A percentile compares a stretch with the other conserved stretches of the same genome.
Evolutionary conservation across 2,329 filamentous ascomycete genomes (phyloP).

Genomic region (Penicillium crustosum): DNA sequence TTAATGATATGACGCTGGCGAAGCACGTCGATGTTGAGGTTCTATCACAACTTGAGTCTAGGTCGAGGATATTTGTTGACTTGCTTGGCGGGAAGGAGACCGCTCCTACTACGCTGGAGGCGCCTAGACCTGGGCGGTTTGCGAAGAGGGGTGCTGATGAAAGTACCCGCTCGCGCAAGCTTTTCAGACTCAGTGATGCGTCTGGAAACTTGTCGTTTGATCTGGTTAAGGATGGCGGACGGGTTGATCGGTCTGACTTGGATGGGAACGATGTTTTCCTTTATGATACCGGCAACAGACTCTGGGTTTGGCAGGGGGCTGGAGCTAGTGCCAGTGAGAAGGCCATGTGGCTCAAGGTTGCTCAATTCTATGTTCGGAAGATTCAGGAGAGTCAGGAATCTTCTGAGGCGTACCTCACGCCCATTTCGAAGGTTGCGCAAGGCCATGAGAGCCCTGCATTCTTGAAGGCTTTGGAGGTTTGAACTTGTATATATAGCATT

Average conservation of each 20-base stretch:
- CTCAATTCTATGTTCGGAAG: constrained; percentile 31
- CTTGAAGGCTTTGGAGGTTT: constrained; percentile 25
- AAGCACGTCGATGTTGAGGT: constrained; percentile 67
- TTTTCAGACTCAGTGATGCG: constrained; percentile 65
- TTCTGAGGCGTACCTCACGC: constrained; percentile 26
- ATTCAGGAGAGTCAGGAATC: constrained; percentile 24
- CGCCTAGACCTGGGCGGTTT: constrained; percentile 38
- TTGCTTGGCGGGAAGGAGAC: constrained; percentile 54
- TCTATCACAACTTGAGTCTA: constrained; percentile 57
- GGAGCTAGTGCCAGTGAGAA: constrained; percentile 60
- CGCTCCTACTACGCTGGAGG: constrained; percentile 44
- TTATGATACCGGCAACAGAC: constrained; percentile 55
- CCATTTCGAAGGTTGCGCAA: constrained; percentile 33
- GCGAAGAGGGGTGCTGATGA: constrained; percentile 22
- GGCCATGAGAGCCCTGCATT: constrained; percentile 33
- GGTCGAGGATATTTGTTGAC: constrained; percentile 54
- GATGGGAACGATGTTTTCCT: constrained; percentile 67
- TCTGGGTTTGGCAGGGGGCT: constrained; percentile 68
- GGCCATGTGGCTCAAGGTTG: constrained; percentile 53
- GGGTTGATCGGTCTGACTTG: constrained; percentile 54
- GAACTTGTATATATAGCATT: constrained; percentile 8
- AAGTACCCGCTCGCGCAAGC: constrained; percentile 40
- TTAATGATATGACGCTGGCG: constrained; percentile 57
- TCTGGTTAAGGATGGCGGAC: constrained; percentile 56
- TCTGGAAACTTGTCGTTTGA: constrained; percentile 59